These are phyloP conservation scores for Medicago truncatula DNA, from an alignment of 306 rosid species.

Conservation along the genomic window MtrunA17r5.0-ANR NC_053048.1:43332501-43333000, in stretches of 20 bases:
- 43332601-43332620: conserved; percentile 73
- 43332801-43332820: conserved; percentile 86
- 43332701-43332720: conserved; percentile 79
- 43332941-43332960: conserved; percentile 41
- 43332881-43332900: conserved; percentile 64
- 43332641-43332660: conserved; percentile 55
- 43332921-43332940: conserved; percentile 82
- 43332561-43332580: conserved; percentile 66
- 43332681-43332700: conserved; percentile 83
- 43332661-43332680: conserved; percentile 63
- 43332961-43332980: conserved; percentile 62
- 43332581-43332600: conserved; percentile 93
- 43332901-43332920: conserved; percentile 79
- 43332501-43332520: conserved; percentile 75
- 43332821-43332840: conserved; percentile 71
- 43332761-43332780: conserved; percentile 69
- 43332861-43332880: conserved; percentile 82
- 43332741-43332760: conserved; percentile 62
- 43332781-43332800: conserved; percentile 76
- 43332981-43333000: conserved; percentile 76
- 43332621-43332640: conserved; percentile 89
- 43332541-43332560: conserved; percentile 70
- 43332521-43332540: conserved; percentile 74
- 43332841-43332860: conserved; percentile 73
- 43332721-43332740: conserved; percentile 91